Percentiles rank a stretch among this genome's conserved stretches.
phyloP scores from a whole-genome alignment of 2,329 filamentous ascomycete genomes.

The Colletotrichum sp. region DNA sequence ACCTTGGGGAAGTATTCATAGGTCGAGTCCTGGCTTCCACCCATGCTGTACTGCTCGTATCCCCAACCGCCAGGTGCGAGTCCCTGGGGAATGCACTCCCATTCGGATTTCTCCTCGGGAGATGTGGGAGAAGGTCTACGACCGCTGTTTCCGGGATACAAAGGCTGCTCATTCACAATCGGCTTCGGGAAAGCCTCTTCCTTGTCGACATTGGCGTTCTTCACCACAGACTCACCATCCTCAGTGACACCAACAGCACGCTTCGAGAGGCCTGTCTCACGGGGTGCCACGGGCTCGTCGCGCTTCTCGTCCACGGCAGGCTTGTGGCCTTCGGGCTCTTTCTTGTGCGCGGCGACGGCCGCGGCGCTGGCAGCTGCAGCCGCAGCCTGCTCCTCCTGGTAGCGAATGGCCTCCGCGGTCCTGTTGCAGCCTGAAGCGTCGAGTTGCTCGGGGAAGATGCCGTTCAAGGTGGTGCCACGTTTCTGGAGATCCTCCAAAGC shows the following conservation, averaged over 20 bases:
- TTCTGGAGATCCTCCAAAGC: constrained; percentile 78
- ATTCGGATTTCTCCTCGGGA: constrained; percentile 5
- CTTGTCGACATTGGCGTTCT: background rate
- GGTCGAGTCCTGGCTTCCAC: constrained; percentile 71
- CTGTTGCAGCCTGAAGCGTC: constrained; percentile 82
- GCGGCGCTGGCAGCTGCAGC: constrained; percentile 27
- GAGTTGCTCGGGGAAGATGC: constrained; percentile 79
- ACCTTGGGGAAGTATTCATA: constrained; percentile 73
- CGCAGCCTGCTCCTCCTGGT: constrained; percentile 39
- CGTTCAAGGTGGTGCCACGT: constrained; percentile 70
- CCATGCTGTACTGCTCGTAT: constrained; percentile 61
- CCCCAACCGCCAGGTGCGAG: constrained; percentile 54
- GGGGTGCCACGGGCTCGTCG: background rate
- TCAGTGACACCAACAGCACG: constrained; percentile 25
- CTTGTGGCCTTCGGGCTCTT: constrained; percentile 30
- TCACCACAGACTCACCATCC: constrained; percentile 31
- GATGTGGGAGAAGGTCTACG: constrained; percentile 8
- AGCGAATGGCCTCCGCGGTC: constrained; percentile 41
- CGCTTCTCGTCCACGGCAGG: constrained; percentile 2
- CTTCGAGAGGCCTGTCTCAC: background rate
- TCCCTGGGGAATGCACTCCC: constrained; percentile 61
- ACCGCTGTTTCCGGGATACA: background rate
- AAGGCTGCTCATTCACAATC: constrained; percentile 4
- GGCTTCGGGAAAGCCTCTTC: background rate
- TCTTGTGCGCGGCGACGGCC: background rate